phyloP scores from a whole-genome alignment of 176 grass and related monocot genomes.

The Eragrostis curvula region DNA sequence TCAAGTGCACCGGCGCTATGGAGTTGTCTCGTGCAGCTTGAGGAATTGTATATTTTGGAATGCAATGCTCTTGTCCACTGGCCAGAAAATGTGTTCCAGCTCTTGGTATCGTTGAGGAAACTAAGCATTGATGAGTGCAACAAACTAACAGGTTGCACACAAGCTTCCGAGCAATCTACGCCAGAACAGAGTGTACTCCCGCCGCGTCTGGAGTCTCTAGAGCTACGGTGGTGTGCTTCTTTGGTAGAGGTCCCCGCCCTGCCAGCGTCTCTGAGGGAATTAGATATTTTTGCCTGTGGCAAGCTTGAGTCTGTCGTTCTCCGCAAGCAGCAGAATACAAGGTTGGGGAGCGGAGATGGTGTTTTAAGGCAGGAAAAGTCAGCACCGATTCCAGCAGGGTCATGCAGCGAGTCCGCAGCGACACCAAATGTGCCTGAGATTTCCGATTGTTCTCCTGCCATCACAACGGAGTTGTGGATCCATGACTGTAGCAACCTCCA shows the following conservation, averaged over 20 bases:
- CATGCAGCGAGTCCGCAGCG: too few relatives aligned
- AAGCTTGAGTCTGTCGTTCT: neutral
- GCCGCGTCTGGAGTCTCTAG: too few relatives aligned
- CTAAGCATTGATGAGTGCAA: neutral
- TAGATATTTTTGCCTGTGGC: too few relatives aligned
- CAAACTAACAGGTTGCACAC: too few relatives aligned
- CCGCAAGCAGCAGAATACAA: too few relatives aligned
- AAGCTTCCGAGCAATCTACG: neutral
- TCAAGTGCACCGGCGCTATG: neutral
- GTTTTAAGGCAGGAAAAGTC: too few relatives aligned
- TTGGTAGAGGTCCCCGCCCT: too few relatives aligned
- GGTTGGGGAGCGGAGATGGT: too few relatives aligned
- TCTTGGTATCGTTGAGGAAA: neutral
- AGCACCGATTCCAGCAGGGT: too few relatives aligned
- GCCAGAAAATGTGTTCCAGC: neutral
- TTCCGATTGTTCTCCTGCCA: neutral
- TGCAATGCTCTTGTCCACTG: neutral
- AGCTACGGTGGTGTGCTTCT: too few relatives aligned
- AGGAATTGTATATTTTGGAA: rapidly evolving
- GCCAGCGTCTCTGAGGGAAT: too few relatives aligned
- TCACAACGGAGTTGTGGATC: neutral
- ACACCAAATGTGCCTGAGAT: neutral
- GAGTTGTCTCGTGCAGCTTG: neutral
- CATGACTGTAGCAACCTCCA: too few relatives aligned
- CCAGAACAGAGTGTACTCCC: neutral